Evolutionary conservation across 371 early-diverging fungal genomes (phyloP), one percentile per base, ranked within the genome.

Genomic region (Encephalitozoon romaleae): DNA sequence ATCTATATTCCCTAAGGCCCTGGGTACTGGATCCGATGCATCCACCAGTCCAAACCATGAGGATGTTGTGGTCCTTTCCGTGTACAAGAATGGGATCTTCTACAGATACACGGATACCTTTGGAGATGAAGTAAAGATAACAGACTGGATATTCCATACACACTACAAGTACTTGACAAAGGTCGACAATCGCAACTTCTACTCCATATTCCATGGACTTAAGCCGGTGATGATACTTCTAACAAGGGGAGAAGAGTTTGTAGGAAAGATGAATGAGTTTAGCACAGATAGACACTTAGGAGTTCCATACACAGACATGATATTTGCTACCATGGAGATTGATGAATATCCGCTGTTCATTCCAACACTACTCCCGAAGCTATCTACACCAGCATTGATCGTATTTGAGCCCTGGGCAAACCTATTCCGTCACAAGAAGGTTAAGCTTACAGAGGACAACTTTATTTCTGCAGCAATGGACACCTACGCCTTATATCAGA

Each of bases 61-160:
- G 5, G 67, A 79, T 26, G 59, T 66, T 21, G 78, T 83, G 8
- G 67, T 81, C 25, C 72, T 86, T 0, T 64, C 79, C 15, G 86
- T 86, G 21, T 86, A 85, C 54, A 84, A 84, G 64, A 82, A 85
- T 64, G 78, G 80, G 25, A 69, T 49, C 4, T 85, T 85, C 76
- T 82, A 82, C 68, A 63, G 78, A 67, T 84, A 73, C 74, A 64
- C 69, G 38, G 74, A 59, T 38, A 53, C 74, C 41, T 67, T 84
- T 25, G 72, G 67, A 47, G 54, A 84, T 47, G 75, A 77, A 26
- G 54, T 78, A 39, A 81, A 76, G 15, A 68, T 86, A n/a, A 51
- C 77, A 26, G 84, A 83, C 28, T 86, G 86, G 86, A 79, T 86
- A 38, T 86, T 84, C 72, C 82, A 84, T 66, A 72, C 85, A 2